Evolutionary conservation across 1,284 basidiomycete genomes (phyloP), one percentile per base, ranked within the genome.

Genomic region (Heterobasidion irregulare): DNA sequence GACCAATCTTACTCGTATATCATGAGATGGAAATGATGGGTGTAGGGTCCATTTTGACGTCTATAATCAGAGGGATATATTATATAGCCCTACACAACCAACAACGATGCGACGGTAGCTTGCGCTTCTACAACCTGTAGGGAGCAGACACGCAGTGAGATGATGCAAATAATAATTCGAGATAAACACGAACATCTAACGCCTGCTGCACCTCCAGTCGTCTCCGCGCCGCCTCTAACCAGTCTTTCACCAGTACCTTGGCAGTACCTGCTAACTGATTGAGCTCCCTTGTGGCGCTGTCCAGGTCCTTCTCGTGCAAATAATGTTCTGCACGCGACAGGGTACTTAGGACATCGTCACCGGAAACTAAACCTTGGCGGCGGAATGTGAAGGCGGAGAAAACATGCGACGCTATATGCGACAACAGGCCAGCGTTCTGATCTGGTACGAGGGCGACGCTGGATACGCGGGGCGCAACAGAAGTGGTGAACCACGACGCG

Each of bases 151-250:
- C 38, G 38, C n/a, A 2, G 2, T 32, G 19, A 32, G 15, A 45
- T 15, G 53, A 50, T 33, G 55, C 6, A 16, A n/a, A 50, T 41
- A 26, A 55, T 52, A 47, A 62, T 45, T 19, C n/a, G 15, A n/a
- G n/a, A 34, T 19, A 46, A 36, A 34, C 32, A 65, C 79, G 62
- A 60, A 91, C 90, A 75, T 96, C 89, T 62, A 99, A 72, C 46
- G 94, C 93, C 72, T 98, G 96, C 68, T 94, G 80, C 47, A 97
- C 93, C 72, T 98, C 94, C 62, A 99, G 72, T 66, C 94, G 80
- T 67, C 82, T 81, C 63, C 97, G 78, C 16, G 94, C 94, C 63
- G 94, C 94, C 60, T 86, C 83, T 56, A 99, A 74, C 96, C 97
- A 99, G 72, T 99, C 97, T 46, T 78, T 74, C 55, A 96, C 75